Base-by-base conservation (phyloP, 129 eudicot genomes). In the Artemisia tridentata region DNA sequence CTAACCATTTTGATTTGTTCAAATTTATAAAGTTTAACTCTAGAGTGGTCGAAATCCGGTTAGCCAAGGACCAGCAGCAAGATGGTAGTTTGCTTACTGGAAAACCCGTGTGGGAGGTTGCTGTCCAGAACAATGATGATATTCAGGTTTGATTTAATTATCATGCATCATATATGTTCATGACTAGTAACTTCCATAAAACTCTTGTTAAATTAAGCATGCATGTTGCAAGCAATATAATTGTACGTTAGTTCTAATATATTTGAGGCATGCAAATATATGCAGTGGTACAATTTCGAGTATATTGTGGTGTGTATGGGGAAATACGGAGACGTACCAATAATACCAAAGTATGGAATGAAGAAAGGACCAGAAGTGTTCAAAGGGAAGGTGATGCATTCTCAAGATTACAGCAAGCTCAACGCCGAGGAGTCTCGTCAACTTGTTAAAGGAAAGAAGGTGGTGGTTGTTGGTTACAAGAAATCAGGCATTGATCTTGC, bases 401-500 rank as follows among this genome's bases (percentile, higher is more conserved):
- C 98, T 7, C 81, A 87, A 27, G 97, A 93, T 38, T 93, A 93
- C 77, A 81, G 92, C 85, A 89, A 89, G 71, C 86, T 93, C 54
- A 80, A 77, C 29, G 53, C 71, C 2, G 82, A 85, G 0, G 84
- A 83, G 25, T 77, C 92, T 46, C 51, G 69, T 0, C 25, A 84
- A 34, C 78, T 93, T 18, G 79, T 93, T 3, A 83, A 83, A 72
- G 97, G 85, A 43, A 87, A 90, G 47, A 93, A 90, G 80, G 98
- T 87, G 68, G 98, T 81, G n/a, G 82, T 93, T 0, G 81, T 93
- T 13, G 98, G 98, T 9, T 93, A 89, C 88, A 93, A 89, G 75
- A 93, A 93, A 84, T 93, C 98, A 2, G 98, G 87, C 27, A 93
- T 93, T 73, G 98, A 93, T 82, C 81, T 93, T 53, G 98, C 98